Evolutionary conservation across 2,329 filamentous ascomycete genomes (phyloP).

Genomic region (Rutstroemia sp.): DNA sequence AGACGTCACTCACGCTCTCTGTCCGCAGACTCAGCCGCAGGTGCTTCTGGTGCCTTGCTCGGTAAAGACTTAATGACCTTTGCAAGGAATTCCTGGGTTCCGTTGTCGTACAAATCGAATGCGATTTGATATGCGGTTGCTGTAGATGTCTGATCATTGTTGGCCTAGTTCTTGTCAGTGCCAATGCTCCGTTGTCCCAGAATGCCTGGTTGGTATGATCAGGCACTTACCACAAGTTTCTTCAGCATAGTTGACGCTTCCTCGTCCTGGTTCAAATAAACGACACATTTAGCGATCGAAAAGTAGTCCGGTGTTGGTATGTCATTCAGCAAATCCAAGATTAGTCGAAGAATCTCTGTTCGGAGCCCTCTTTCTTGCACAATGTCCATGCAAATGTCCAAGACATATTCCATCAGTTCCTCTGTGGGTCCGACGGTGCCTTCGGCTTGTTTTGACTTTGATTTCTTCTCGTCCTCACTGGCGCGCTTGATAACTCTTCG

Average conservation of each 20-base stretch:
- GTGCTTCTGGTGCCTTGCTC: constrained; percentile 30
- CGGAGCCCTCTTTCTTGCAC: constrained; percentile 88
- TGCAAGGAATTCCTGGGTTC: constrained; percentile 90
- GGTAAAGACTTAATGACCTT: constrained; percentile 82
- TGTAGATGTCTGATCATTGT: constrained; percentile 69
- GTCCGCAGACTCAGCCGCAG: constrained; percentile 35
- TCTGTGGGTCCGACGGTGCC: constrained; percentile 59
- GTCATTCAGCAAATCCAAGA: constrained; percentile 90
- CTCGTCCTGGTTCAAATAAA: constrained; percentile 87
- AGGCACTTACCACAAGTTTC: constrained; percentile 54
- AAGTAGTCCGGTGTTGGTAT: constrained; percentile 94
- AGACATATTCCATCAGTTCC: constrained; percentile 92
- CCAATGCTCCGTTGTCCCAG: background rate
- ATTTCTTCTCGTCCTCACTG: constrained; percentile 74
- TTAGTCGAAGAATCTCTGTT: constrained; percentile 76
- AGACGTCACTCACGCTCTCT: constrained; percentile 33
- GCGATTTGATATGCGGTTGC: constrained; percentile 95
- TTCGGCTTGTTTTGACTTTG: constrained; percentile 50
- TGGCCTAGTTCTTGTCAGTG: constrained; percentile 33
- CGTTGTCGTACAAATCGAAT: constrained; percentile 97
- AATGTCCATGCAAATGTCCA: constrained; percentile 95
- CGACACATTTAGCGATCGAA: constrained; percentile 94
- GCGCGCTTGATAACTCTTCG: constrained; percentile 80
- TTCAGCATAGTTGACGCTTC: constrained; percentile 83
- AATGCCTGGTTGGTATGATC: too few species aligned